A percentile compares a stretch with the other conserved stretches of the same genome.
phyloP scores from a whole-genome alignment of 495 filamentous ascomycete genomes.

The Daldinia concentrica region DNA sequence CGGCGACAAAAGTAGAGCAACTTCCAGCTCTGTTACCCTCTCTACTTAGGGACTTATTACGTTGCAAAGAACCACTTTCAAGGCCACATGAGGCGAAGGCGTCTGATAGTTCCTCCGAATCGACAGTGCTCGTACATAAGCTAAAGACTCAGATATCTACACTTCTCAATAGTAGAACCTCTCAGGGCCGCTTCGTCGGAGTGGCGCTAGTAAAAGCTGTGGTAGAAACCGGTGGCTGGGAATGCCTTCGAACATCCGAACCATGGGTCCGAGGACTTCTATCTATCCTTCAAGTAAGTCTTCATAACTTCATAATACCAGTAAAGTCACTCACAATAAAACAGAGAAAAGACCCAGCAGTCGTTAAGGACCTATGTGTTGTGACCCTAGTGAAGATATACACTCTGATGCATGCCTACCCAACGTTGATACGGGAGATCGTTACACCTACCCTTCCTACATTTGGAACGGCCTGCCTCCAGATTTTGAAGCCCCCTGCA shows the following conservation, averaged over 20 bases:
- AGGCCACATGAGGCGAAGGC: constrained; percentile 57
- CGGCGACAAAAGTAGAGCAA: constrained; percentile 68
- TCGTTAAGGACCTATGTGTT: constrained; percentile 75
- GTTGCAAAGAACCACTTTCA: constrained; percentile 68
- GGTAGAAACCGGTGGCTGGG: constrained; percentile 82
- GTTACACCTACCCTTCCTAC: constrained; percentile 81
- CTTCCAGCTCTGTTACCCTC: constrained; percentile 70
- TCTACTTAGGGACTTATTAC: constrained; percentile 67
- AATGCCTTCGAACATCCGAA: constrained; percentile 72
- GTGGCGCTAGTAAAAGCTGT: constrained; percentile 81
- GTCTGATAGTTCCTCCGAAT: constrained; percentile 67
- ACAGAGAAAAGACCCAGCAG: constrained; percentile 78
- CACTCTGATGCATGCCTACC: constrained; percentile 79
- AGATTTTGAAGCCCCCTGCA: constrained; percentile 64
- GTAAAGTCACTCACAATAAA: constrained; percentile 30
- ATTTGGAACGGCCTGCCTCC: constrained; percentile 77
- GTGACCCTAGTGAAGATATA: constrained; percentile 84
- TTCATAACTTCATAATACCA: constrained; percentile 11
- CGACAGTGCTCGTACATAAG: constrained; percentile 73
- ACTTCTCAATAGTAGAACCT: constrained; percentile 74
- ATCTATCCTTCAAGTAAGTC: constrained; percentile 71
- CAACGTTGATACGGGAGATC: constrained; percentile 84
- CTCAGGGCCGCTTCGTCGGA: constrained; percentile 78
- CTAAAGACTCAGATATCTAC: constrained; percentile 79
- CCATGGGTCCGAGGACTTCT: constrained; percentile 79